Conservation (phyloP, 805 yeast species). For the Wickerhamiella hasegawae region DNA sequence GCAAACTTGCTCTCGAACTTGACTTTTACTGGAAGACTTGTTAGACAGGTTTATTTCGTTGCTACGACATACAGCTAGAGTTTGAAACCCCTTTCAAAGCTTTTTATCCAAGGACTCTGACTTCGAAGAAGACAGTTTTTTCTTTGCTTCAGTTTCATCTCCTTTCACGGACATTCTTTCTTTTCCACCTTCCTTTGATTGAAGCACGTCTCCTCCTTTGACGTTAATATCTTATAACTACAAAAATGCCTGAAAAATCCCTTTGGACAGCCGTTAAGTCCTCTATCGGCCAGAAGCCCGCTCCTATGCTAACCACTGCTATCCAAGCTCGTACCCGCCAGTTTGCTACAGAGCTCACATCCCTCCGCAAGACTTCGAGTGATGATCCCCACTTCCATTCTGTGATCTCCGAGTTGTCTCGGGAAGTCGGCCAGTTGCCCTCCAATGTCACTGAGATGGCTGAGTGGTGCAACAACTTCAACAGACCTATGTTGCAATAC, state of each 20-base stretch:
- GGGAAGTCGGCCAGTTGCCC: background rate
- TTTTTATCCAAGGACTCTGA: too few relatives aligned
- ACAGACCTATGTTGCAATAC: conserved; percentile 4
- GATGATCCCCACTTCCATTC: background rate
- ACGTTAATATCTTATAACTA: background rate
- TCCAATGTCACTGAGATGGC: too few relatives aligned
- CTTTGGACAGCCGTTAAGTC: conserved; percentile 3
- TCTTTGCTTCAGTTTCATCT: too few relatives aligned
- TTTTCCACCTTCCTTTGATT: too few relatives aligned
- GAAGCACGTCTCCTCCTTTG: background rate
- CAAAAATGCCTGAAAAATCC: conserved; percentile 1
- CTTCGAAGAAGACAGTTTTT: too few relatives aligned
- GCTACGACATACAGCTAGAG: too few relatives aligned
- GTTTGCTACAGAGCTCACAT: background rate
- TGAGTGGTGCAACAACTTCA: conserved; percentile 6
- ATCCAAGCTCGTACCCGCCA: background rate
- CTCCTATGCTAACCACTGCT: background rate
- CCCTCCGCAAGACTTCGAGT: background rate
- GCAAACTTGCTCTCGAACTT: too few relatives aligned
- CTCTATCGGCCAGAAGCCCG: background rate
- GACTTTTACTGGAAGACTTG: too few relatives aligned
- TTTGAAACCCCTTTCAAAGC: too few relatives aligned
- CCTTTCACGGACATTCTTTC: too few relatives aligned
- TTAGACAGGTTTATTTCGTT: too few relatives aligned
- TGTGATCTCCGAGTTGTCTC: background rate